Percentiles rank a stretch among this genome's conserved stretches.
Conservation (phyloP, 208 protist species). For the Herpetomonas tarakana region DNA sequence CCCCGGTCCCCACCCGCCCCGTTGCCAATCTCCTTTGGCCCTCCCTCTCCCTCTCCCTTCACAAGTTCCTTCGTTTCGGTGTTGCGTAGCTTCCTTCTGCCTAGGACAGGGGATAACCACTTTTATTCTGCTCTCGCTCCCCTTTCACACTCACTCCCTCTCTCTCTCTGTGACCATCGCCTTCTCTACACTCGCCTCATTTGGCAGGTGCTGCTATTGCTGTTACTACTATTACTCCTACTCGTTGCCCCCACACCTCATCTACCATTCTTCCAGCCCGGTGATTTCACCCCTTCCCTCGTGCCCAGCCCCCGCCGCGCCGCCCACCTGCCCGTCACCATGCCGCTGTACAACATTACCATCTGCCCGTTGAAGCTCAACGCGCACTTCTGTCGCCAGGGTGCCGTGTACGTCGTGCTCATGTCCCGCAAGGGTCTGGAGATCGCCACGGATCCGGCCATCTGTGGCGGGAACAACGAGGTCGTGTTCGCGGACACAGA, state of each 20-base stretch:
- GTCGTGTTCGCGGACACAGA: conserved; percentile 64
- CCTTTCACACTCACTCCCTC: too few species aligned
- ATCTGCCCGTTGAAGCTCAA: conserved; percentile 72
- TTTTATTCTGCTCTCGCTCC: too few species aligned
- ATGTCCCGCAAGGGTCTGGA: conserved; percentile 75
- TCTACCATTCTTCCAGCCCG: neutral
- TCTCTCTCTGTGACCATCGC: neutral
- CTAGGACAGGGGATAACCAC: too few species aligned
- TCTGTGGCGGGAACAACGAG: conserved; percentile 56
- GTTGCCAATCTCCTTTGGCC: too few species aligned
- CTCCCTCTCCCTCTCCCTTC: too few species aligned
- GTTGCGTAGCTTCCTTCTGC: too few species aligned
- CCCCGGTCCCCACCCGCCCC: too few species aligned
- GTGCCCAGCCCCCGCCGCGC: neutral
- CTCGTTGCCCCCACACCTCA: neutral
- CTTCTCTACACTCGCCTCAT: too few species aligned
- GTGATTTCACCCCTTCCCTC: too few species aligned
- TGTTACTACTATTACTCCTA: too few species aligned
- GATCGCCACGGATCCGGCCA: conserved; percentile 55
- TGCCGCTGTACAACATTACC: conserved; percentile 76
- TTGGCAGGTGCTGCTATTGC: too few species aligned
- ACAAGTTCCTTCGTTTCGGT: too few species aligned
- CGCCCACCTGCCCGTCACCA: conserved; percentile 8
- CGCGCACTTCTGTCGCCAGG: conserved; percentile 68
- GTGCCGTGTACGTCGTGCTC: conserved; percentile 63